Percentiles rank a stretch among this genome's conserved stretches.
Evolutionary conservation across 768 basidiomycete genomes (phyloP).

Genomic region (Chlorophyllum brunneum): DNA sequence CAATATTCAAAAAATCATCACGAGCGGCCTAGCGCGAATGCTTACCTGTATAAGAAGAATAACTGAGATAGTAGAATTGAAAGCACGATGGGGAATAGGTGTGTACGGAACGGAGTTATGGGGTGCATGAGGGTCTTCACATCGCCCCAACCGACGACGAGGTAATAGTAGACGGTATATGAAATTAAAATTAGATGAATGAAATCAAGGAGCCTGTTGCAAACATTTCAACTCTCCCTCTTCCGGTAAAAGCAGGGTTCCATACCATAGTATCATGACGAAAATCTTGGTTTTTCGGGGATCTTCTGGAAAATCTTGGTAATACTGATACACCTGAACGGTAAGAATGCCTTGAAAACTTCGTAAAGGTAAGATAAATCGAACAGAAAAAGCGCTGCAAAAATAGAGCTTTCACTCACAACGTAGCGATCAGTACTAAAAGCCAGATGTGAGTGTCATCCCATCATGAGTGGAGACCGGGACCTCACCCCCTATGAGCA

Average conservation of each 20-base stretch:
- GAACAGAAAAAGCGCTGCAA: neutral
- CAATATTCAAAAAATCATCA: neutral
- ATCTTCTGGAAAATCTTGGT: constrained; percentile 17
- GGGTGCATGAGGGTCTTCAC: constrained; percentile 1
- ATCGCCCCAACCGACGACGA: constrained; percentile 18
- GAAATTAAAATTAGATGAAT: constrained; percentile 17
- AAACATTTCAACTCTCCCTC: neutral
- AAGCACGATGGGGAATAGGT: constrained; percentile 15
- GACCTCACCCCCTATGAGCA: constrained; percentile 19
- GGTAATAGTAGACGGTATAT: constrained; percentile 19
- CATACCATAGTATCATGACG: constrained; percentile 12
- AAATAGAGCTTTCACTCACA: neutral
- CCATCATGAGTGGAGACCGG: neutral
- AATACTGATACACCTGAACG: constrained; percentile 19
- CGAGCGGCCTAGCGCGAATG: too few relatives aligned
- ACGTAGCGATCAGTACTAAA: constrained; percentile 2
- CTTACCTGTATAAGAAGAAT: constrained; percentile 17
- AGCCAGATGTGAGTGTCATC: neutral
- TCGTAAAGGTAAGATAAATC: too few relatives aligned
- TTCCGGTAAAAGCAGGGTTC: neutral
- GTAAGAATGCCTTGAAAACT: constrained; percentile 21
- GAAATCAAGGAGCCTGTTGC: constrained; percentile 17
- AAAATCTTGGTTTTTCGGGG: constrained; percentile 12
- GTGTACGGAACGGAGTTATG: constrained; percentile 12
- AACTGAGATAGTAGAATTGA: constrained; percentile 15